phyloP scores from a whole-genome alignment of 768 basidiomycete species.

The Mycena vitilis region DNA sequence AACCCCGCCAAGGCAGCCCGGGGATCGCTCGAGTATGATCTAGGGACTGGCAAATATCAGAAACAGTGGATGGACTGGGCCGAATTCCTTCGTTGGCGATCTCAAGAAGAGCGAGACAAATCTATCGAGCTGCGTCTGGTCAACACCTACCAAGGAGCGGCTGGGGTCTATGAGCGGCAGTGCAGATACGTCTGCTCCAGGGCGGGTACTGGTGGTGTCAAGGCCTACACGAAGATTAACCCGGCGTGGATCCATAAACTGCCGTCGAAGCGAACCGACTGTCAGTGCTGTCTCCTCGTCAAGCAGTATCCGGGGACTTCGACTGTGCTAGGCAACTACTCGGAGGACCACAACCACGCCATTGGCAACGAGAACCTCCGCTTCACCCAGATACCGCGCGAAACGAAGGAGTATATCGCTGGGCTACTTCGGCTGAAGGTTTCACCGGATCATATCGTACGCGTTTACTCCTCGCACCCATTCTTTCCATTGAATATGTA shows the following conservation, averaged over 20 bases:
- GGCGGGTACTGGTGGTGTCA: neutral
- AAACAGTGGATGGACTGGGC: neutral
- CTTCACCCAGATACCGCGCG: neutral
- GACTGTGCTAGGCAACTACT: neutral
- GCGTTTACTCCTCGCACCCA: neutral
- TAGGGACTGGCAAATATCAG: neutral
- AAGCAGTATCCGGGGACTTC: neutral
- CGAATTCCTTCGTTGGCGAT: neutral
- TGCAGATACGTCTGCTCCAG: neutral
- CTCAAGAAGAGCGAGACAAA: neutral
- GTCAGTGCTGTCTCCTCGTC: neutral
- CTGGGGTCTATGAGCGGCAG: neutral
- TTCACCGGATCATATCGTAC: constrained; percentile 4
- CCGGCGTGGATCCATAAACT: neutral
- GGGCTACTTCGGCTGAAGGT: constrained; percentile 13
- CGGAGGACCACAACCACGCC: neutral
- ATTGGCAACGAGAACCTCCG: constrained; percentile 2
- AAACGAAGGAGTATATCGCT: constrained; percentile 10
- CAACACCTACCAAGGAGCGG: neutral
- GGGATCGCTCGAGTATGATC: neutral
- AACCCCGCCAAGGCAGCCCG: neutral
- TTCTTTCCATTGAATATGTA: neutral
- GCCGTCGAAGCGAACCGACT: neutral
- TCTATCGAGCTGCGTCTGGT: neutral
- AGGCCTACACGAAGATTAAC: neutral